Base-by-base conservation (phyloP, 2,329 filamentous ascomycete genomes). In the Aureobasidium sp. region DNA sequence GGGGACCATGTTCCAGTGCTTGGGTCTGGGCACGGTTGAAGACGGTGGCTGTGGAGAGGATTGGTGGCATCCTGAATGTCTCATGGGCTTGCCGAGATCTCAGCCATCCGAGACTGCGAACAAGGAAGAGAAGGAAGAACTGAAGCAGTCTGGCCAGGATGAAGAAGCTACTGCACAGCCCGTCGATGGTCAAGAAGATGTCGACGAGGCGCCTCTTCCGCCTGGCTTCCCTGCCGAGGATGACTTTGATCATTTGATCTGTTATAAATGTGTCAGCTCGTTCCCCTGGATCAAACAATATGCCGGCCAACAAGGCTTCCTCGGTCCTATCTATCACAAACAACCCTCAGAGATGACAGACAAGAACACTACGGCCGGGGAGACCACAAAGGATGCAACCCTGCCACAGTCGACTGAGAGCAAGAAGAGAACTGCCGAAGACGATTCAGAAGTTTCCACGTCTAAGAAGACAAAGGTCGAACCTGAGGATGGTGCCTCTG, bases 1-100 rank as follows among this genome's bases (percentile, higher is more conserved):
- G 67, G 93, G 93, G 0, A 97, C 92, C 40, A 99, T 99, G 94
- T 99, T 95, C 67, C 94, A 99, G 73, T 99, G 94, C 70, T 74
- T 97, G 2, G 93, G 93, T 0, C 77, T 97, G 0, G 91, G 90
- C 0, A 87, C 84, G 0, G 80, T 83, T 13, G 88, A 93, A 65
- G 86, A 87, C 1, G 92, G 92, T 17, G 93, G 92, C 4, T 97
- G 93, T 74, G 93, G 93, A 13, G 93, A 97, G 75, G 93, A 97
- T 70, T 97, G 93, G 93, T 97, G 90, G 81, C 93, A 97, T 75
- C 90, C 93, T 0, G 91, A 94, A 64, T 97, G 93, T 70, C 77
- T 97, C 8, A 84, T 96, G 51, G 92, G 92, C 6, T 76, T 95
- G 66, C 85, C 87, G 0, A 83, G 90, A 11, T 81, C 79, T 64